Conservation (phyloP, 345 rosid genomes). For the Physaria fendleri region DNA sequence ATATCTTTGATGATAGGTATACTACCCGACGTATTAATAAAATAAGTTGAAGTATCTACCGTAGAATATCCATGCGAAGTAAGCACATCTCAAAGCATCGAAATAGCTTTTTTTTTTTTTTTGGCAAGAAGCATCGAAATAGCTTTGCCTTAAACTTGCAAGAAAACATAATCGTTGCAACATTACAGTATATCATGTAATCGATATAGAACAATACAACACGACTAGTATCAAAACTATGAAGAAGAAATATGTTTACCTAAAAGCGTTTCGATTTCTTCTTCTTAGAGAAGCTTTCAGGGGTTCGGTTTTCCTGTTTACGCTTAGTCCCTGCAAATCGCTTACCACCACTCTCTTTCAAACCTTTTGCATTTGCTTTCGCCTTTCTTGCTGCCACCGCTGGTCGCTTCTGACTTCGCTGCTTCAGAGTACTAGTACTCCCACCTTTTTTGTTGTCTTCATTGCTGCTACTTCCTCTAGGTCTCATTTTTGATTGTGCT, state of each 20-base stretch:
- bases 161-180: slow-evolving; percentile 8
- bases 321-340: slow-evolving; percentile 54
- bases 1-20: no score
- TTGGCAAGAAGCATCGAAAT: no score
- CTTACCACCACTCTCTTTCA: slow-evolving; percentile 31
- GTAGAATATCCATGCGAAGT: no score
- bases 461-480: slow-evolving; percentile 24
- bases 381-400: slow-evolving; percentile 82
- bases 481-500: slow-evolving; percentile 30
- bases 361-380: slow-evolving; percentile 40
- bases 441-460: slow-evolving; percentile 4
- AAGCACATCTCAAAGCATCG: no score
- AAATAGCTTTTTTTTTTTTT: no score
- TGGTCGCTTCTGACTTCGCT: slow-evolving; percentile 54
- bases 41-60: no score
- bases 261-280: slow-evolving; percentile 48
- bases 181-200: slow-evolving; percentile 21
- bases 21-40: no score
- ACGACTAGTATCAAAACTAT: slow-evolving; percentile 13
- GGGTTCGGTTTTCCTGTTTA: slow-evolving; percentile 56
- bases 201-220: slow-evolving; percentile 1
- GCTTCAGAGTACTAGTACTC: slow-evolving; percentile 30
- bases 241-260: slow-evolving; percentile 5
- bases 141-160: background rate
- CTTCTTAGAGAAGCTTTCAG: slow-evolving; percentile 44